Base-by-base conservation (phyloP, 805 yeast genomes). In the Candida silvicultrix region DNA sequence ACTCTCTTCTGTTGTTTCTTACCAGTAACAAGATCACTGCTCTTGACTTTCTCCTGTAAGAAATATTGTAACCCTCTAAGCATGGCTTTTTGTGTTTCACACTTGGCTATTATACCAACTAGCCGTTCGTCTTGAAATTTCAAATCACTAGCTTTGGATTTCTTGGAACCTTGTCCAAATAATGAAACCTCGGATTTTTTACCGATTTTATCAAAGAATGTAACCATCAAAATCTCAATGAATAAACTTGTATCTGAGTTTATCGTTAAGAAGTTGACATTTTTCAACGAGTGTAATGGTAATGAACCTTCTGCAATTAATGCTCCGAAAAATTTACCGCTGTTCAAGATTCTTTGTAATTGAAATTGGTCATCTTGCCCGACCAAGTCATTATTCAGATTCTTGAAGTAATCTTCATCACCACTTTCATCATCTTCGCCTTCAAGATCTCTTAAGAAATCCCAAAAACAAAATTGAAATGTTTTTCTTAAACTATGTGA, bases 401-500 rank as follows among this genome's bases (percentile, higher is more conserved):
- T 51, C 56, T 55, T 57, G 51, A 59, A 54, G 43, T 55, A 52
- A 38, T 57, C 67, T 1, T 53, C 63, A 10, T 52, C 66, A 21
- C 54, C 60, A 32, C 58, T 63, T 8, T 74, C 78, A 28, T 65
- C 73, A 7, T 66, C 74, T 7, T 68, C 72, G 2, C 71, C 74
- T 51, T 87, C 96, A 39, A 88, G 68, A 32, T 81, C 87, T 53
- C 81, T 81, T 16, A 90, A 56, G 39, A 81, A 73, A 63, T 94
- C 96, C 98, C 98, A 94, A 37, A 94, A 71, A 55, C 80, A 71
- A 61, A 94, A 89, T 60, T 92, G 97, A 56, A 94, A 84, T 0
- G 95, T 80, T 64, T 90, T 89, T 59, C 86, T 76, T 63, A 85
- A 67, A 2, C 81, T 71, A 55, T 89, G 95, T 20, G 78, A 77